A percentile compares a stretch with the other conserved stretches of the same genome.
Conservation (phyloP, 2,329 filamentous ascomycete genomes). For the Dryadomyces quercivorus region DNA sequence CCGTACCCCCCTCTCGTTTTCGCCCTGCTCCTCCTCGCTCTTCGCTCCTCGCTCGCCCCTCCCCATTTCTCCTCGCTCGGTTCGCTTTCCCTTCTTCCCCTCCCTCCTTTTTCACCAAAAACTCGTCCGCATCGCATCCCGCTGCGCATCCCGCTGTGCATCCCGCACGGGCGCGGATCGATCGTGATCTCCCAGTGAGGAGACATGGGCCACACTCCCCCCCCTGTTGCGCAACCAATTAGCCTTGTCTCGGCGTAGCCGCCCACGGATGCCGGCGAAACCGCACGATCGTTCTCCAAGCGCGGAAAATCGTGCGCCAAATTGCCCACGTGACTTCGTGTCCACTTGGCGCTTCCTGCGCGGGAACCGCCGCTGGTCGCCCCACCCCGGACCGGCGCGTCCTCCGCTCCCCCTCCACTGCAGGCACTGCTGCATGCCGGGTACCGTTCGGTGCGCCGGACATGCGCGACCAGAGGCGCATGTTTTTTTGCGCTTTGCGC, state of each 20-base stretch:
- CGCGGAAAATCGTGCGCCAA: background rate
- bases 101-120: background rate
- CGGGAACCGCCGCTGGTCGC: constrained; percentile 1
- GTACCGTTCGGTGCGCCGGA: background rate
- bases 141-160: background rate
- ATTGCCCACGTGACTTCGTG: constrained; percentile 12
- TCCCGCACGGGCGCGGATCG: too few species aligned
- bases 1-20: background rate
- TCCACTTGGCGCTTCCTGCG: constrained; percentile 6
- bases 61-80: background rate
- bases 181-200: too few species aligned
- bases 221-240: background rate
- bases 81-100: background rate
- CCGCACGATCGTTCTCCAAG: background rate
- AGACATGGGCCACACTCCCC: too few species aligned
- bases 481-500: background rate
- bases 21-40: background rate
- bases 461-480: background rate
- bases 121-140: background rate
- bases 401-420: too few species aligned
- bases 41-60: background rate
- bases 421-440: too few species aligned
- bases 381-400: constrained; percentile 7
- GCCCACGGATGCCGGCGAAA: background rate
- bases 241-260: background rate